Evolutionary conservation across 129 eudicot species (phyloP).

Genomic region (Arctium minus): DNA sequence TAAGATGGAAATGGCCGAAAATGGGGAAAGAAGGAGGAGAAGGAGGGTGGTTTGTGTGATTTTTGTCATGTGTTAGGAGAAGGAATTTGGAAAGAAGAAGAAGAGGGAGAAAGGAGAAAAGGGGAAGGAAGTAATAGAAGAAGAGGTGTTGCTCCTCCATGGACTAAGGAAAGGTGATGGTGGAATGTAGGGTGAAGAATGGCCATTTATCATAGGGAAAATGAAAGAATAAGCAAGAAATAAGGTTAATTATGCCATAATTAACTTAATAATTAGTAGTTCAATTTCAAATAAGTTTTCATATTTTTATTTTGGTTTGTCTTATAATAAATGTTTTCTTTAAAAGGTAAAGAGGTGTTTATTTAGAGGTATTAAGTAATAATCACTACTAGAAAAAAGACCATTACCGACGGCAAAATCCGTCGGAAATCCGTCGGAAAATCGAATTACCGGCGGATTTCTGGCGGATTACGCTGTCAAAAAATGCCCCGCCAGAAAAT

Average conservation of each 20-base stretch:
- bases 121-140: constrained; percentile 18
- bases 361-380: no score
- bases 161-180: constrained; percentile 22
- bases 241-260: constrained; percentile 4
- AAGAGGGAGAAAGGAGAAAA: constrained; percentile 16
- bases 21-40: constrained; percentile 22
- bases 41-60: constrained; percentile 29
- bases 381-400: no score
- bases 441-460: no score
- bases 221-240: constrained; percentile 16
- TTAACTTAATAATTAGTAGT: background rate
- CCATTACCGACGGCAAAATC: no score
- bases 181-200: background rate
- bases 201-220: constrained; percentile 3
- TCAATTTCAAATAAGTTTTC: background rate
- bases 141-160: constrained; percentile 32
- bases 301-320: no score
- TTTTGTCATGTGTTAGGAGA: background rate
- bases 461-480: no score
- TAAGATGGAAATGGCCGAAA: constrained; percentile 29
- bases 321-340: no score
- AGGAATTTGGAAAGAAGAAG: constrained; percentile 20
- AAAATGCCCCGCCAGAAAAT: no score
- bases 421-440: no score
- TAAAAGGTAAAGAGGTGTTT: no score